Base-by-base conservation (phyloP, 768 basidiomycete genomes). In the Termitomyces sp. region DNA sequence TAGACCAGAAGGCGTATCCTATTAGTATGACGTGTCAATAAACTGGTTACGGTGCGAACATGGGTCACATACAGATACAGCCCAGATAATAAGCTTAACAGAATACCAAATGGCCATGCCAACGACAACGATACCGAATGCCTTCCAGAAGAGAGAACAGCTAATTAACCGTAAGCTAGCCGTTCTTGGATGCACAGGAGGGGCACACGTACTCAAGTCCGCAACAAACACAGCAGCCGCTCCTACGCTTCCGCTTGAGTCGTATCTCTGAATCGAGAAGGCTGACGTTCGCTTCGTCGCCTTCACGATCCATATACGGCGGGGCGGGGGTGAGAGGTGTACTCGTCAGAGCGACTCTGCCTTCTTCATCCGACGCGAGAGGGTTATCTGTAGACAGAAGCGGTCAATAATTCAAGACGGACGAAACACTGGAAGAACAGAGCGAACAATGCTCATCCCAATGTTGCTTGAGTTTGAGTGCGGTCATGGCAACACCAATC, bases 91-190 rank as follows among this genome's bases (percentile, higher is more conserved):
- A 16, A 84, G 70, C 63, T 76, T 80, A 66, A 80, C 71, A 1
- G 72, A 73, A 61, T 78, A 74, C 73, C 78, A 84, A 4, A 78
- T 59, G 4, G 76, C 58, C 49, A 79, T 75, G 16, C 81, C 63
- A 20, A 71, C 69, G 4, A 76, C 60, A n/a, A 84, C 81, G 50
- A 86, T 79, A 22, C 78, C 83, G 55, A 84, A 73, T 2, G 81
- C 81, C 66, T 83, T 86, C 77, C 79, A 85, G 68, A 85, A 79
- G 13, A 84, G 70, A 36, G 73, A 73, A 64, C 82, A 84, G 63
- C 84, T 85, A 57, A n/a, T 35, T 33, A 7, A 39, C 2, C 13
- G 45, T 61, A 32, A 56, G 42, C 20, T 54, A 53, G 24, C 16
- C 32, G 42, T 55, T n/a, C 22, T 32, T n/a, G 13, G 18, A 50